Base-by-base conservation (phyloP, 805 yeast genomes). In the Candida ficus region DNA sequence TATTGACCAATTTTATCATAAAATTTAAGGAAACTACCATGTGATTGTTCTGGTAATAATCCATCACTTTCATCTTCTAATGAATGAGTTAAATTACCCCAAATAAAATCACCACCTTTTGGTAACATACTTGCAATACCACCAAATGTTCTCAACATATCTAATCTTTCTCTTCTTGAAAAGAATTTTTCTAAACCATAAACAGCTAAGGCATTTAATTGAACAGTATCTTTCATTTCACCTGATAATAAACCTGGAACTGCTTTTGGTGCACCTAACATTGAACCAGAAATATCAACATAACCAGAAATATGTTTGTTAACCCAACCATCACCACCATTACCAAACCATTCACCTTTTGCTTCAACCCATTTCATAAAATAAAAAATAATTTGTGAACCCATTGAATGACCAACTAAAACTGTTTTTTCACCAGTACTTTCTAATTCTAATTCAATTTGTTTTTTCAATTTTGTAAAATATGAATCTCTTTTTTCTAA, bases 291-390 rank as follows among this genome's bases (percentile, higher is more conserved):
- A 43, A 93, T 83, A 58, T 93, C 93, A 29, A 93, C 79, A 56
- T 77, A 78, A 2, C 96, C 78, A 35, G 77, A 90, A 43, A 93
- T 70, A 57, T 93, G 72, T 31, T 82, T 83, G 52, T 93, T 83
- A 46, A 89, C 91, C 99, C 99, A 93, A 33, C 52, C 55, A 4
- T 71, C 60, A 2, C 98, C 98, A n/a, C 96, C 98, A 58, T 90
- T 87, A 26, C 99, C 99, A 53, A 76, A 87, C 42, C 64, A 62
- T 39, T 66, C 67, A 5, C 96, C 97, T 37, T 71, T 68, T 1
- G 97, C 96, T 61, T 93, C 99, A 7, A 76, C 98, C 99, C 99
- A 93, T 62, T 93, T 89, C 67, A 93, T 62, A 57, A 93, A 93
- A 60, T 86, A 93, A 57, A 76, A 87, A 3, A 83, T 76, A 28